Conservation (phyloP, 2,329 filamentous ascomycete genomes). For the Arthrobotrys musiformis region DNA sequence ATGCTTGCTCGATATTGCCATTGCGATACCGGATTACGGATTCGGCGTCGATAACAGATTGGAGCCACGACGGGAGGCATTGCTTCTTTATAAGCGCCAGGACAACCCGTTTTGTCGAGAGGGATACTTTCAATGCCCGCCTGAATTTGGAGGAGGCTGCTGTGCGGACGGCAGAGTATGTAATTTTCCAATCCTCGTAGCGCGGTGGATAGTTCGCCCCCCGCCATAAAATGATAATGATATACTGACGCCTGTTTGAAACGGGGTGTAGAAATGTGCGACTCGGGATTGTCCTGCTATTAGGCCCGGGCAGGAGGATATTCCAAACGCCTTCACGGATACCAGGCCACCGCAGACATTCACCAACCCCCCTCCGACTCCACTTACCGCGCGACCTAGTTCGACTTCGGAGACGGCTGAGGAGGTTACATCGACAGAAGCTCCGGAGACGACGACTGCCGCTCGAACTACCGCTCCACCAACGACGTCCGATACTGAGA, state of each 20-base stretch:
- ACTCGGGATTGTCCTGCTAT: constrained; percentile 40
- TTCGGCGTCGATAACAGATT: constrained; percentile 15
- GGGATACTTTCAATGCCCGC: constrained; percentile 39
- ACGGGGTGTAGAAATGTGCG: constrained; percentile 37
- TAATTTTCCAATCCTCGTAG: not conserved
- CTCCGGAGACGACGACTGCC: constrained; percentile 15
- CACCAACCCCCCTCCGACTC: not conserved
- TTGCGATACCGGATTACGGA: constrained; percentile 39
- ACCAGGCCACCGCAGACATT: not conserved
- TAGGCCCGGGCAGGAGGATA: not conserved
- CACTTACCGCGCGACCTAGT: not conserved
- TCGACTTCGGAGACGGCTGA: not conserved
- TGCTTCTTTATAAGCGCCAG: constrained; percentile 50
- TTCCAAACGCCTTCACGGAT: constrained; percentile 9
- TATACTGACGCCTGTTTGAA: not conserved
- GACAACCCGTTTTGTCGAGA: not conserved
- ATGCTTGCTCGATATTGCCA: constrained; percentile 38
- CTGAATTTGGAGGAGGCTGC: constrained; percentile 46
- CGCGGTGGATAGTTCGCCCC: no score
- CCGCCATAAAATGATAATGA: not conserved
- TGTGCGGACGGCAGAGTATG: constrained; percentile 43
- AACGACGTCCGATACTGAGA: constrained; percentile 3
- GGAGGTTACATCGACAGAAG: not conserved
- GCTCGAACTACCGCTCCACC: not conserved
- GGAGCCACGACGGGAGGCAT: constrained; percentile 33